A percentile compares a stretch with the other conserved stretches of the same genome.
Evolutionary conservation across 768 basidiomycete genomes (phyloP).

Genomic region (Lentinula guzmanii): DNA sequence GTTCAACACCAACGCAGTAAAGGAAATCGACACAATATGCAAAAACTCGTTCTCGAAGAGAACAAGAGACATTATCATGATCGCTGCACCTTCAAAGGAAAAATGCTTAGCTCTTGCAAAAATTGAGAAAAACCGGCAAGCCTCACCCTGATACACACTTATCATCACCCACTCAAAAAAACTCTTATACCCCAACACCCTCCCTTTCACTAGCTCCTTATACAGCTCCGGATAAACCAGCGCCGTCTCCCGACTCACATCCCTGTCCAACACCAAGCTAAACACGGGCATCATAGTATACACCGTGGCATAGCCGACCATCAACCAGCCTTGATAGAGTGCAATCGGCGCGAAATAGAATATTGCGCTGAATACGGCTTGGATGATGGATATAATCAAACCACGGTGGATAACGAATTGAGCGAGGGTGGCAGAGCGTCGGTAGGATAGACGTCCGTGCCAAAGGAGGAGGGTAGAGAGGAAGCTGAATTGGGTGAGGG

Average conservation of each 20-base stretch:
- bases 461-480: constrained; percentile 95
- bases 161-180: constrained; percentile 99
- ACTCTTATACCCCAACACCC: constrained; percentile 92
- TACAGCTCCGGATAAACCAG: constrained; percentile 96
- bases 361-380: constrained; percentile 91
- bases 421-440: constrained; percentile 93
- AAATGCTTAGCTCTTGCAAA: neutral
- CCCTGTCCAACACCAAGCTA: constrained; percentile 91
- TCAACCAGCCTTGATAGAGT: constrained; percentile 95
- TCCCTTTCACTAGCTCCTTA: constrained; percentile 97
- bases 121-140: neutral
- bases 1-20: constrained; percentile 91
- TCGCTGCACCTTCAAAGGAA: constrained; percentile 68
- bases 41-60: constrained; percentile 97
- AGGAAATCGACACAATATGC: constrained; percentile 98
- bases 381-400: constrained; percentile 95
- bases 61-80: constrained; percentile 96
- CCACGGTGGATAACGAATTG: constrained; percentile 99
- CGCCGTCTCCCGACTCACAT: constrained; percentile 94
- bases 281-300: constrained; percentile 99
- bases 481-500: constrained; percentile 93
- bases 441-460: constrained; percentile 98
- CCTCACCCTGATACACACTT: constrained; percentile 89
- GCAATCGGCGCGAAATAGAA: constrained; percentile 96
- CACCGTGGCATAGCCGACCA: constrained; percentile 93